Base-by-base conservation (phyloP, 306 rosid species). In the Oemleria cerasiformis region DNA sequence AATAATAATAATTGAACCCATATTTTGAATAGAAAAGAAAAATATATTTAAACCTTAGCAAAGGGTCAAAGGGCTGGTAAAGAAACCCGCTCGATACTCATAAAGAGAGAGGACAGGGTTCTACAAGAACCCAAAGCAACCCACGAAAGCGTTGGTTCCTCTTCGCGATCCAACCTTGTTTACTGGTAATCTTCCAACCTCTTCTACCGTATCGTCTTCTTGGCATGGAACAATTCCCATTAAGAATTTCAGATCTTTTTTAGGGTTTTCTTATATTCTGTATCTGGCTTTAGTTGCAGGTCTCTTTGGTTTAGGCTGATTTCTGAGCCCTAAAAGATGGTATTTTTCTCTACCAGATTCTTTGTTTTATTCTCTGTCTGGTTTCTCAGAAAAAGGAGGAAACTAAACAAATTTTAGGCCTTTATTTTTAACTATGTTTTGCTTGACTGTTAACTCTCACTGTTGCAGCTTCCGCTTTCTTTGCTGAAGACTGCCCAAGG, bases 401-500 rank as follows among this genome's bases (percentile, higher is more conserved):
- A 55, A 9, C 36, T 3, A 47, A 38, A 25, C 19, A 4, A 55
- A 55, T 55, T 23, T 55, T 1, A 21, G 30, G 38, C 7, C 7
- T 21, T 23, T 9, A 39, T 5, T n/a, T 13, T 20, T 21, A 8
- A 34, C 2, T 8, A 15, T 71, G 47, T 64, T 11, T 44, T 41
- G 42, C 8, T 21, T 23, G 61, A 67, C 60, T 61, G 45, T 47
- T 14, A 60, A 42, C 65, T 78, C 44, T 6, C 5, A n/a, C 68
- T 43, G 4, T 72, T 82, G 83, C 86, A 92, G 98, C 85, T 92
- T 72, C 98, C 98, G 19, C 98, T 93, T 75, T 93, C 97, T 25
- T 88, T 93, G 72, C 89, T 92, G 62, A 92, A 92, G 81, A 92
- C 95, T 57, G 96, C 98, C 76, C 96, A 92, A 79, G 98, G 96